Evolutionary conservation across 257 asterid species (phyloP).

Genomic region (Nicotiana knightiana): DNA sequence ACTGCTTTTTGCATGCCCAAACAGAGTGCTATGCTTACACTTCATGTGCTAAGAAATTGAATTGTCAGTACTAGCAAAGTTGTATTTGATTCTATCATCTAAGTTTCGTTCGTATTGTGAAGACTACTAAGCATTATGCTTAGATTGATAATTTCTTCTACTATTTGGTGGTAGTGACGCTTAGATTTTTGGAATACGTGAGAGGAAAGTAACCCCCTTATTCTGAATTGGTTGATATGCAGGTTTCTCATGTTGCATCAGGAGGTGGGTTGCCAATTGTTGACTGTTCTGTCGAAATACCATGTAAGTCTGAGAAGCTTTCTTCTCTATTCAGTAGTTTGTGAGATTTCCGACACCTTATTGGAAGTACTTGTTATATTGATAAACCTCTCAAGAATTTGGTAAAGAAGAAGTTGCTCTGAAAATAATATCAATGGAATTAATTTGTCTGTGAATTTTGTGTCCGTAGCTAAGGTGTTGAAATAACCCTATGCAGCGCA

Average conservation of each 20-base stretch:
- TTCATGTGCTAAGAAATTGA: neutral
- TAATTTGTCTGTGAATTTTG: neutral
- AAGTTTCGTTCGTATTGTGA: neutral
- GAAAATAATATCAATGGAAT: neutral
- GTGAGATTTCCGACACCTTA: neutral
- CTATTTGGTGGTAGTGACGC: neutral
- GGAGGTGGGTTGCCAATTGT: constrained; percentile 56
- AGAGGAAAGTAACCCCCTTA: neutral
- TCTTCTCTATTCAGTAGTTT: constrained; percentile 10
- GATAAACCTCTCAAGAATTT: neutral
- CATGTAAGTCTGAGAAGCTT: constrained; percentile 43
- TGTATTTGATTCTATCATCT: neutral
- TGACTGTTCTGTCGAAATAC: constrained; percentile 52
- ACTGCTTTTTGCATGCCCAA: neutral
- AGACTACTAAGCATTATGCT: neutral
- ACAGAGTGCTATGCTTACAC: neutral
- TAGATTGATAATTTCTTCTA: neutral
- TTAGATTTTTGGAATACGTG: neutral
- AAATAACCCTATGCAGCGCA: no score
- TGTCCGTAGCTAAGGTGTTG: no score
- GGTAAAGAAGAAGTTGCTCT: neutral
- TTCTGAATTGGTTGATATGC: constrained; percentile 20
- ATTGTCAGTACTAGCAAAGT: neutral
- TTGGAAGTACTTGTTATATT: neutral
- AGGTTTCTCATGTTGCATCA: constrained; percentile 73